Evolutionary conservation across 768 basidiomycete species (phyloP).

Genomic region (Leccinellum rugosiceps): DNA sequence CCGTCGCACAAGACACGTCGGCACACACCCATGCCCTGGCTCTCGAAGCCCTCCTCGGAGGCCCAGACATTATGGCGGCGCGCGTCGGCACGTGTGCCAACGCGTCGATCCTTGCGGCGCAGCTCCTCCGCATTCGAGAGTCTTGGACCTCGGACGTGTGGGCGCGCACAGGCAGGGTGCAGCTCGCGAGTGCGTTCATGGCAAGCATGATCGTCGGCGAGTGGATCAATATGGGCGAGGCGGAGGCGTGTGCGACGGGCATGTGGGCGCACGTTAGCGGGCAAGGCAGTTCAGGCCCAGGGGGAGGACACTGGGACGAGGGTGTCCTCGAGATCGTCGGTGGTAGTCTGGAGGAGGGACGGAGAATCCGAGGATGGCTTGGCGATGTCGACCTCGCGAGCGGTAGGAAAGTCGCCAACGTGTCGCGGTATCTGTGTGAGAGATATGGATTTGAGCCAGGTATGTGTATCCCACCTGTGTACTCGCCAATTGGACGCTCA

Average conservation of each 20-base stretch:
- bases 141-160: slow-evolving; percentile 76
- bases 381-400: slow-evolving; percentile 77
- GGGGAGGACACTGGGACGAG: slow-evolving; percentile 69
- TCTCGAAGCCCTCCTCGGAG: slow-evolving; percentile 73
- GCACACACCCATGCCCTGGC: slow-evolving; percentile 75
- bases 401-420: slow-evolving; percentile 58
- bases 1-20: slow-evolving; percentile 76
- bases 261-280: slow-evolving; percentile 59
- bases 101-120: slow-evolving; percentile 69
- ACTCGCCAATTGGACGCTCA: not conserved
- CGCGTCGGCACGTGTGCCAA: slow-evolving; percentile 73
- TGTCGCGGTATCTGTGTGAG: slow-evolving; percentile 74
- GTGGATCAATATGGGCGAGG: slow-evolving; percentile 68
- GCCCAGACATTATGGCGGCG: slow-evolving; percentile 71
- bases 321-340: slow-evolving; percentile 74
- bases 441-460: slow-evolving; percentile 80
- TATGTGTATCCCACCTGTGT: slow-evolving; percentile 25
- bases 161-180: slow-evolving; percentile 71
- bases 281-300: slow-evolving; percentile 33
- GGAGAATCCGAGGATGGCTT: slow-evolving; percentile 71
- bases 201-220: slow-evolving; percentile 68
- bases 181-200: slow-evolving; percentile 74
- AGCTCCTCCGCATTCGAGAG: slow-evolving; percentile 75
- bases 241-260: slow-evolving; percentile 76
- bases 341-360: slow-evolving; percentile 69